phyloP scores from a whole-genome alignment of 2,329 filamentous ascomycete species.

The Blastomyces percursus region DNA sequence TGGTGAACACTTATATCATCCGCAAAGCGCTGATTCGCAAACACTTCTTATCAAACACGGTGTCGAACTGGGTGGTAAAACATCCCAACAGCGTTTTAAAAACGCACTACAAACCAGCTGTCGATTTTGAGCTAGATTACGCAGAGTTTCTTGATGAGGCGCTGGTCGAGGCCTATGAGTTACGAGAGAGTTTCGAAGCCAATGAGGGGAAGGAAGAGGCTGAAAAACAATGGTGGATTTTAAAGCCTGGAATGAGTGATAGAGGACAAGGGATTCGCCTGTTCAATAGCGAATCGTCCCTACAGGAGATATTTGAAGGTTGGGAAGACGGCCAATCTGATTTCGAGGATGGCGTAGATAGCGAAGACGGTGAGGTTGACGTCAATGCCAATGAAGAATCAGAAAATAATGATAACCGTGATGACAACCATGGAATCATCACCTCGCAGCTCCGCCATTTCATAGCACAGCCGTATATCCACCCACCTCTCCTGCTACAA shows the following conservation, averaged over 20 bases:
- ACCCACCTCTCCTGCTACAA: constrained; percentile 66
- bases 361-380: constrained; percentile 30
- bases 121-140: constrained; percentile 90
- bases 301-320: constrained; percentile 79
- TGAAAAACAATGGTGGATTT: constrained; percentile 81
- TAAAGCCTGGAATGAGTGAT: constrained; percentile 97
- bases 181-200: constrained; percentile 62
- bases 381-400: constrained; percentile 18
- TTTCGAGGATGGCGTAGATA: constrained; percentile 54
- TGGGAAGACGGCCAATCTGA: constrained; percentile 67
- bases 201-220: constrained; percentile 56
- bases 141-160: constrained; percentile 95
- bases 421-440: constrained; percentile 48
- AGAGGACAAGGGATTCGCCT: constrained; percentile 84
- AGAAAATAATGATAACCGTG: constrained; percentile 23
- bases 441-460: constrained; percentile 92
- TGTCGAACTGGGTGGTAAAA: constrained; percentile 78
- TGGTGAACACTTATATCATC: constrained; percentile 87
- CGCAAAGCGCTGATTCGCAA: constrained; percentile 94
- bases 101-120: constrained; percentile 61
- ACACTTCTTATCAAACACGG: constrained; percentile 77
- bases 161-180: constrained; percentile 76
- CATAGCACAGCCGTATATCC: constrained; percentile 87
- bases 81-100: constrained; percentile 59
- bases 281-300: constrained; percentile 72